These are phyloP conservation scores for Graphilbum fragrans DNA, from an alignment of 2,329 filamentous ascomycete genomes.

Conservation along the genomic window DNA sequence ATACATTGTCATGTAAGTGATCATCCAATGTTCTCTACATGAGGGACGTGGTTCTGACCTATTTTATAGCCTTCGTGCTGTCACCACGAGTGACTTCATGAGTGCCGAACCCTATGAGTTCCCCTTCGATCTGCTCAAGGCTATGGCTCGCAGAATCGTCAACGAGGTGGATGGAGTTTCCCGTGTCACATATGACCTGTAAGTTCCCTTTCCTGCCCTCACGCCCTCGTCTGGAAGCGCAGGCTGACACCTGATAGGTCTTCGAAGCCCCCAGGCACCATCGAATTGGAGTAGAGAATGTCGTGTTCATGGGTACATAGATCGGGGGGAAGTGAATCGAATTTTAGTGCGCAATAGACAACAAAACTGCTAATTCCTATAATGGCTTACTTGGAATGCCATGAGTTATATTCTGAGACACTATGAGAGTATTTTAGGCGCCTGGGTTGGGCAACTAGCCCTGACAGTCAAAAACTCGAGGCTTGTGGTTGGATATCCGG, in stretches of 20 bases:
- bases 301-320: too few relatives aligned
- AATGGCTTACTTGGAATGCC: too few relatives aligned
- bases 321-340: too few relatives aligned
- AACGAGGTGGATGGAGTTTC: background rate
- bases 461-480: too few relatives aligned
- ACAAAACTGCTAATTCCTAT: too few relatives aligned
- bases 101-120: slow-evolving; percentile 50
- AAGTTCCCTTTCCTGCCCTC: background rate
- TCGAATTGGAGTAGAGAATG: background rate
- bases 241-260: background rate
- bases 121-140: background rate
- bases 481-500: too few relatives aligned
- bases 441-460: too few relatives aligned
- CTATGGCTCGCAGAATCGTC: background rate
- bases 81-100: slow-evolving; percentile 55
- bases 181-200: slow-evolving; percentile 5
- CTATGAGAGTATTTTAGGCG: too few relatives aligned
- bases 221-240: too few relatives aligned
- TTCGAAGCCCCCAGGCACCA: background rate
- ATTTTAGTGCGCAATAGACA: too few relatives aligned
- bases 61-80: slow-evolving; percentile 28
- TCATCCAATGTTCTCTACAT: slow-evolving; percentile 19
- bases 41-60: slow-evolving; percentile 1
- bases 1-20: slow-evolving; percentile 13
- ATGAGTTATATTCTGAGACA: too few relatives aligned